phyloP scores from a whole-genome alignment of 2,329 filamentous ascomycete genomes.

The Penicillium sp. region DNA sequence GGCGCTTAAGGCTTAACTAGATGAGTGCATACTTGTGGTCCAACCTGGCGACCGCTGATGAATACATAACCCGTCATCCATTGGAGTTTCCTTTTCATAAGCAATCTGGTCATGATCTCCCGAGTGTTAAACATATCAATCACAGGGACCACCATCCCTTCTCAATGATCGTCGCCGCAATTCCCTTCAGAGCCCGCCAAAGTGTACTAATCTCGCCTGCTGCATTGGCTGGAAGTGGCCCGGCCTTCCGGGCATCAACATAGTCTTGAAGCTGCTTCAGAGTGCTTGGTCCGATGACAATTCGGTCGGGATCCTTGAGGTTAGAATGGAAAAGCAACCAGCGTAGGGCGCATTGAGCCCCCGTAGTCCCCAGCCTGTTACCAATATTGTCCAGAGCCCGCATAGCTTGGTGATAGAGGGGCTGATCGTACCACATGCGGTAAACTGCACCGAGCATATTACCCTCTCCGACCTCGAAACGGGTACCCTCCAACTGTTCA shows the following conservation, averaged over 20 bases:
- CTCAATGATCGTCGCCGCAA: neutral
- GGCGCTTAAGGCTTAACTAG: too few relatives aligned
- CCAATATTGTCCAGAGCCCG: neutral
- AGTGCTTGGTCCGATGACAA: slow-evolving; percentile 5
- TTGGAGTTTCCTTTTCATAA: neutral
- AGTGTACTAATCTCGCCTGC: neutral
- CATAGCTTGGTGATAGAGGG: slow-evolving; percentile 3
- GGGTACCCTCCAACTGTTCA: neutral
- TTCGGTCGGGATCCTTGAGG: neutral
- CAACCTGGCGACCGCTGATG: neutral
- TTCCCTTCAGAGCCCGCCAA: neutral
- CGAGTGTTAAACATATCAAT: neutral
- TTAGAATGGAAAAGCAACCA: slow-evolving; percentile 8
- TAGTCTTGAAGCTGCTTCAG: slow-evolving; percentile 3
- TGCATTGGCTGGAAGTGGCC: neutral
- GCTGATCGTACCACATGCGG: slow-evolving; percentile 9
- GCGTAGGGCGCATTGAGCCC: slow-evolving; percentile 1
- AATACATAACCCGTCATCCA: neutral
- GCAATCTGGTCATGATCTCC: neutral
- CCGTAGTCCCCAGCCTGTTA: neutral
- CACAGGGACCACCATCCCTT: slow-evolving; percentile 8
- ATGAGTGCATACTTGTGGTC: neutral
- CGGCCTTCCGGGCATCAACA: neutral
- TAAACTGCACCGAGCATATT: slow-evolving; percentile 8
- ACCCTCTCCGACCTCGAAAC: slow-evolving; percentile 5